Evolutionary conservation across 2,329 filamentous ascomycete species (phyloP), one percentile per base, ranked within the genome.

Genomic region (Aspergillus sp.): DNA sequence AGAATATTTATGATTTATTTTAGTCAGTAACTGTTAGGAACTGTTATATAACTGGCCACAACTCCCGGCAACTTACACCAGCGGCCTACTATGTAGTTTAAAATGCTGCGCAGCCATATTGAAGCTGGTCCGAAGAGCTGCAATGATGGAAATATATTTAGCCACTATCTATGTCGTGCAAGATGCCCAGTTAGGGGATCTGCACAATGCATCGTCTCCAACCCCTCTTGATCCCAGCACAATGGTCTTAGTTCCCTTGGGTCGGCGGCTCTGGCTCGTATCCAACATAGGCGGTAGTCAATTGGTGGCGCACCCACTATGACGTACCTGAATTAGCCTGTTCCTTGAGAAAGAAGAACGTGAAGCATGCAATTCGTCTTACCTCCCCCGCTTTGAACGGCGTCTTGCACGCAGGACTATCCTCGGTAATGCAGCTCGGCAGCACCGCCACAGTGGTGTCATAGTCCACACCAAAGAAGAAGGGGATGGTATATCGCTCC

Each of bases 391-490:
- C 65, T 25, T 67, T 66, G 19, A 70, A 67, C 5, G 67, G 62
- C 30, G 55, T n/a, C n/a, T 55, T 59, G 15, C 60, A 62, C 9
- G 60, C 55, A 9, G 61, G 59, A 4, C 55, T 59, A 3, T 65
- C 62, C 5, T 51, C 49, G 3, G 65, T 64, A 4, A 63, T 59
- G 48, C 64, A 65, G 15, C 54, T 66, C 6, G 65, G 61, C 12
- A 71, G 15, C 5, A 68, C 68, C 2, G 60, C 58, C 65, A 73
- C 64, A 64, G 78, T 71, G 0, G 66, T 62, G 58, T 79, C 73
- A 19, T 79, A 78, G 58, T 80, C 77, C 0, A 78, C 74, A 0
- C 70, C 71, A 59, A 77, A 79, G 66, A 80, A 80, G 45, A 80
- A 77, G 0, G 76, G 76, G 23, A 79, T 75, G 4, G 71, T 74